Conservation (phyloP, 768 basidiomycete genomes). For the Tephrocybe sp. region DNA sequence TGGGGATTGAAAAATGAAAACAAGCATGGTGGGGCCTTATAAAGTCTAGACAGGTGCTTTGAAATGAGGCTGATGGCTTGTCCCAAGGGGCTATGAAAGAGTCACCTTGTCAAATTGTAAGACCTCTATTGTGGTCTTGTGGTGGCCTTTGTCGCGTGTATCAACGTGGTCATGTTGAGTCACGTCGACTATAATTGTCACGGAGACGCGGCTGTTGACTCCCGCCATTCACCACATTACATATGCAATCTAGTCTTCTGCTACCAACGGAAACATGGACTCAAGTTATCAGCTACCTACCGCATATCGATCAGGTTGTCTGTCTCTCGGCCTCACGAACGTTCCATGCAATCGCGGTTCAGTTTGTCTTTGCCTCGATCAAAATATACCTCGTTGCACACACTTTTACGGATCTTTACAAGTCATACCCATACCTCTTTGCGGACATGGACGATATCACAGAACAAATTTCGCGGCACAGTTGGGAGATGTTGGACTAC, state of each 20-base stretch:
- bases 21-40: constrained; percentile 27
- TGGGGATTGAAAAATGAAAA: constrained; percentile 44
- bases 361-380: constrained; percentile 32
- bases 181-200: neutral
- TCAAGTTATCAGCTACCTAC: constrained; percentile 30
- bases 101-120: constrained; percentile 1
- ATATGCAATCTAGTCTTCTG: too few relatives aligned
- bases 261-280: constrained; percentile 41
- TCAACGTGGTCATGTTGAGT: neutral
- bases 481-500: constrained; percentile 39
- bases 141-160: neutral
- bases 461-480: constrained; percentile 31
- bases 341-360: constrained; percentile 36
- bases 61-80: neutral
- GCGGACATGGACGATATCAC: constrained; percentile 28
- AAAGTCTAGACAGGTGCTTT: constrained; percentile 16
- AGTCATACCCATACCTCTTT: constrained; percentile 30
- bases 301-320: constrained; percentile 22
- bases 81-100: neutral
- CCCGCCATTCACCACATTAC: neutral
- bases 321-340: constrained; percentile 34
- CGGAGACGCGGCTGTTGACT: neutral
- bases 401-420: constrained; percentile 21
- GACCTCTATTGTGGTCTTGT: too few relatives aligned
- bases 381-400: constrained; percentile 37